phyloP scores from a whole-genome alignment of 2,329 filamentous ascomycete genomes.

The Calonectria honghensis region DNA sequence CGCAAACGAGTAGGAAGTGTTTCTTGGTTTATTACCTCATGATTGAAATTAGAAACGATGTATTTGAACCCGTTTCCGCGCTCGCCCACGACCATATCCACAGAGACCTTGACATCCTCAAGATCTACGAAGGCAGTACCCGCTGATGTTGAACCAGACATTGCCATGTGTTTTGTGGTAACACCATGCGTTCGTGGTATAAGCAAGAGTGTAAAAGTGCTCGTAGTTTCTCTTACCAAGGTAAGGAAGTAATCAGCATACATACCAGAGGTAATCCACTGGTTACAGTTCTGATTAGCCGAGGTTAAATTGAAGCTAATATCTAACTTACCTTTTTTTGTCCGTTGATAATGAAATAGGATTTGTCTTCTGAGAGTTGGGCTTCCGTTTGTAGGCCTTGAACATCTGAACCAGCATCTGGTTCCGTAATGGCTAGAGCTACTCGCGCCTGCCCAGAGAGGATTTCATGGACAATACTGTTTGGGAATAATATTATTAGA shows the following conservation, averaged over 20 bases:
- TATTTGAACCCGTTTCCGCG: slow-evolving; percentile 32
- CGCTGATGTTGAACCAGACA: slow-evolving; percentile 30
- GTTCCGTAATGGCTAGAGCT: slow-evolving; percentile 34
- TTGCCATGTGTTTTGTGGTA: slow-evolving; percentile 33
- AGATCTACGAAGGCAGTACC: slow-evolving; percentile 34
- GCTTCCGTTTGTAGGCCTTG: slow-evolving; percentile 33
- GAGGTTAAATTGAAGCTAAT: background rate
- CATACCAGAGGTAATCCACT: slow-evolving; percentile 41
- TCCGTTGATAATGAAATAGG: slow-evolving; percentile 32
- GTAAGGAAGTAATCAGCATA: slow-evolving; percentile 37
- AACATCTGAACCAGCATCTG: slow-evolving; percentile 37
- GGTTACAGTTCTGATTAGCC: background rate
- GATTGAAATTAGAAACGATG: slow-evolving; percentile 34
- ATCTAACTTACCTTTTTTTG: slow-evolving; percentile 24
- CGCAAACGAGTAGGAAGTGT: no score
- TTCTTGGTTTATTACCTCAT: slow-evolving; percentile 3
- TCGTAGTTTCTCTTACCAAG: slow-evolving; percentile 17
- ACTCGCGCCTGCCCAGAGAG: slow-evolving; percentile 27
- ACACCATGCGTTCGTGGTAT: slow-evolving; percentile 30
- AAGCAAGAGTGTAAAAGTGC: slow-evolving; percentile 19
- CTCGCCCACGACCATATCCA: slow-evolving; percentile 29
- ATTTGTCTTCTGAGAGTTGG: slow-evolving; percentile 14
- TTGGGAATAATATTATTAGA: no score
- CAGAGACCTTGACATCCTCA: slow-evolving; percentile 15
- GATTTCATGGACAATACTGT: slow-evolving; percentile 21